Conservation (phyloP, 176 grass and related monocot genomes). For the Oryza officinalis region DNA sequence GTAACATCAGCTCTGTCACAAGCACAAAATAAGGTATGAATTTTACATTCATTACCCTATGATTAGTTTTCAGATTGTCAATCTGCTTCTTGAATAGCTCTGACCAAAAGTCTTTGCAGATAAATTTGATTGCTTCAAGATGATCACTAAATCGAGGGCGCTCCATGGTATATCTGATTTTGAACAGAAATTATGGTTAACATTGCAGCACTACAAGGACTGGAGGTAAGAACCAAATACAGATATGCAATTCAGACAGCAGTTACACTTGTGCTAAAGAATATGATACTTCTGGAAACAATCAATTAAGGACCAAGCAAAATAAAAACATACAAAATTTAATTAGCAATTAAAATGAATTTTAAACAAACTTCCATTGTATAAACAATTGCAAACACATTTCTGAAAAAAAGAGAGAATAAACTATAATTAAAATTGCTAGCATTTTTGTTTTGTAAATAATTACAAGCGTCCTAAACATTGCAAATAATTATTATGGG, state of each 20-base stretch:
- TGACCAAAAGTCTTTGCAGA: slow-evolving; percentile 99
- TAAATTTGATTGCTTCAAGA: slow-evolving; percentile 97
- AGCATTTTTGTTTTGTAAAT: no score
- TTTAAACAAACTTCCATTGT: neutral
- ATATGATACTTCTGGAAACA: neutral
- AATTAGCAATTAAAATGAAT: slow-evolving; percentile 2
- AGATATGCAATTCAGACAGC: neutral
- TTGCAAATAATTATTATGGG: neutral
- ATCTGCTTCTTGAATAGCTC: slow-evolving; percentile 97
- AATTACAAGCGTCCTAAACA: no score
- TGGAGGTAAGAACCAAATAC: neutral
- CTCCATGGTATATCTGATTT: slow-evolving; percentile 86
- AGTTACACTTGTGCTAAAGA: neutral
- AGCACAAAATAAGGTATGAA: neutral
- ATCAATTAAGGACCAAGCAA: neutral
- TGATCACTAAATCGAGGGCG: slow-evolving; percentile 90
- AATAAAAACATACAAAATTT: neutral
- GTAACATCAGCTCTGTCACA: slow-evolving; percentile 22
- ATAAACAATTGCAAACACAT: neutral
- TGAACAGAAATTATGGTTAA: slow-evolving; percentile 25
- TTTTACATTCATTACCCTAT: slow-evolving; percentile 68
- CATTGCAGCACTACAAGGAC: neutral
- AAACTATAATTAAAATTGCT: neutral
- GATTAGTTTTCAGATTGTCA: slow-evolving; percentile 97
- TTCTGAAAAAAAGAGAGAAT: neutral